phyloP scores from a whole-genome alignment of 2,329 filamentous ascomycete species.

The Alternaria sp. region DNA sequence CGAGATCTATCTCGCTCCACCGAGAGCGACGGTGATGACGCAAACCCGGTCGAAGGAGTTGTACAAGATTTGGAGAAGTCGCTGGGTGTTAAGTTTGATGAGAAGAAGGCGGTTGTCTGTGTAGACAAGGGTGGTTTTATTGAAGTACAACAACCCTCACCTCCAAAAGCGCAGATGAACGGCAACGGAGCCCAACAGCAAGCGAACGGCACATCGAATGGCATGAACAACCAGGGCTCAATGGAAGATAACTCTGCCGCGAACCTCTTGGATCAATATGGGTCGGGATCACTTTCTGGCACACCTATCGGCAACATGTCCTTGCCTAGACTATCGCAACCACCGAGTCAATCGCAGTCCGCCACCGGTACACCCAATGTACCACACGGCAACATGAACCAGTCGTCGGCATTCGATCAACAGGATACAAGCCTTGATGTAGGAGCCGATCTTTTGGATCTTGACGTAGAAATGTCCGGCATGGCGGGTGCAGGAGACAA shows the following conservation, averaged over 20 bases:
- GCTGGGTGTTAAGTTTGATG: constrained; percentile 70
- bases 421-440: constrained; percentile 33
- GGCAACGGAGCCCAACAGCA: constrained; percentile 35
- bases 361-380: constrained; percentile 62
- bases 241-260: constrained; percentile 57
- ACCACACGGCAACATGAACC: constrained; percentile 24
- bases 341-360: constrained; percentile 65
- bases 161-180: constrained; percentile 39
- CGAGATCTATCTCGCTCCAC: constrained; percentile 64
- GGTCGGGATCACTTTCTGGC: constrained; percentile 64
- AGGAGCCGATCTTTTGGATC: constrained; percentile 46
- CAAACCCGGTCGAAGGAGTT: constrained; percentile 71
- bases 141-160: constrained; percentile 58
- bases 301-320: constrained; percentile 68
- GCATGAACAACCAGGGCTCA: constrained; percentile 33
- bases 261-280: constrained; percentile 72
- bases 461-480: constrained; percentile 65
- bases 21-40: constrained; percentile 27
- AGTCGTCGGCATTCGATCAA: constrained; percentile 34
- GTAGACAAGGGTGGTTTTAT: constrained; percentile 77
- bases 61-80: constrained; percentile 74
- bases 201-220: constrained; percentile 45
- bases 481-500: constrained; percentile 51
- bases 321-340: constrained; percentile 60
- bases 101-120: constrained; percentile 69